These are phyloP conservation scores for Aspergillus sclerotioniger DNA, from an alignment of 495 filamentous ascomycete species.

Conservation along the genomic window DNA sequence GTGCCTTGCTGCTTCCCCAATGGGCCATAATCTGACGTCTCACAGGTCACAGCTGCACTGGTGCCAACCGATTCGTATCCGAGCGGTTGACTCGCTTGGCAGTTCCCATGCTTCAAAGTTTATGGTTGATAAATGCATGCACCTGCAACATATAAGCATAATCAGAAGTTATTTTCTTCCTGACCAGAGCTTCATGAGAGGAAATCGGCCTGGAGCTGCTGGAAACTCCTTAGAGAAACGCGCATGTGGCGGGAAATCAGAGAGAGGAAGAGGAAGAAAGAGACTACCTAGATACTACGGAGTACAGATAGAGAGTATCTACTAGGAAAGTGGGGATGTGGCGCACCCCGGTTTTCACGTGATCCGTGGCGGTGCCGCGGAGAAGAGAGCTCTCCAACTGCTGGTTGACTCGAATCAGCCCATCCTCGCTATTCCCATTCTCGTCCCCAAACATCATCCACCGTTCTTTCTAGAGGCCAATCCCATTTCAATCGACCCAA, in stretches of 20 bases:
- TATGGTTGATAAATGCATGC: slow-evolving; percentile 17
- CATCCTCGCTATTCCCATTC: slow-evolving; percentile 2
- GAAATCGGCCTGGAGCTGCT: too few species aligned
- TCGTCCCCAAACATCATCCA: slow-evolving; percentile 15
- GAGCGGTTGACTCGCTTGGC: background rate
- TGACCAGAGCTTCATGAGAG: background rate
- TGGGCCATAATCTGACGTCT: slow-evolving; percentile 17
- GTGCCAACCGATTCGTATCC: slow-evolving; percentile 2
- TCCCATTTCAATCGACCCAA: slow-evolving; percentile 38
- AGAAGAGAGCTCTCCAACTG: too few species aligned
- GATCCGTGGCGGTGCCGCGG: too few species aligned
- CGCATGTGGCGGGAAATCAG: too few species aligned
- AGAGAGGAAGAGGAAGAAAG: background rate
- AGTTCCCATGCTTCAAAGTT: slow-evolving; percentile 7
- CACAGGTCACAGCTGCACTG: slow-evolving; percentile 10
- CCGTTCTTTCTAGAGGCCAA: slow-evolving; percentile 7
- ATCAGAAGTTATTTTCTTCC: background rate
- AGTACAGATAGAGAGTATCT: background rate
- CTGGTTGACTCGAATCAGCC: background rate
- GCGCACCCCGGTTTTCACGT: too few species aligned
- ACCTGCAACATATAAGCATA: background rate
- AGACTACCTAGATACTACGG: too few species aligned
- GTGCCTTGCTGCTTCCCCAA: slow-evolving; percentile 10
- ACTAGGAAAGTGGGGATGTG: too few species aligned
- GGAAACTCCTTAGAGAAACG: too few species aligned